A percentile compares a stretch with the other conserved stretches of the same genome.
Evolutionary conservation across 1,139 yeast species (phyloP).

Genomic region (Kurtzmaniella quercitrusa): DNA sequence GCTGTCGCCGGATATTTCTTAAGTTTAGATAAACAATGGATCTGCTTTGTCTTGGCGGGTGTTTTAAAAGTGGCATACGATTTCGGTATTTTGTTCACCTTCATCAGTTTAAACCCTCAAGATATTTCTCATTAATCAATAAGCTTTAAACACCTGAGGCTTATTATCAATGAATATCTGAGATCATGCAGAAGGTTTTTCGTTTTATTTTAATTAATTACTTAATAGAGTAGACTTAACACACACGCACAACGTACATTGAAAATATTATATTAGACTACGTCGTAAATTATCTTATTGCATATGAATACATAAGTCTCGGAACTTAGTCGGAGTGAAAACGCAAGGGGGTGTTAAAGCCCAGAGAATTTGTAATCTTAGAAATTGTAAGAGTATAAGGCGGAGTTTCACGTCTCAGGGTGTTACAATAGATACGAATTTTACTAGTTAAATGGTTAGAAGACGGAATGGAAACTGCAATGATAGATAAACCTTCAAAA

Average conservation of each 20-base stretch:
- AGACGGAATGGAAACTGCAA: neutral
- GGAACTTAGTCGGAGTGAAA: too few relatives aligned
- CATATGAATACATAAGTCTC: neutral
- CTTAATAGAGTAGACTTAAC: neutral
- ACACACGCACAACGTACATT: neutral
- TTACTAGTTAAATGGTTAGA: neutral
- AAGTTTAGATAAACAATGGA: constrained; percentile 31
- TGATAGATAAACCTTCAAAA: neutral
- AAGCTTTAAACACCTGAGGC: neutral
- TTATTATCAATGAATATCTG: too few relatives aligned
- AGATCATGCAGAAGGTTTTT: too few relatives aligned
- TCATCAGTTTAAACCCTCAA: constrained; percentile 26
- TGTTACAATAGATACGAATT: neutral
- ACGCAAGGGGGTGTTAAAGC: too few relatives aligned
- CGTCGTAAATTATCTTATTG: neutral
- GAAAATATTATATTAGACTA: neutral
- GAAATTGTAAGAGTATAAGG: neutral
- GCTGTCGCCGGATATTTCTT: constrained; percentile 33
- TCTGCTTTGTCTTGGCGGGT: constrained; percentile 37
- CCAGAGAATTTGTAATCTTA: too few relatives aligned
- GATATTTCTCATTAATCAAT: neutral
- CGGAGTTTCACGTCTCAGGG: constrained; percentile 1
- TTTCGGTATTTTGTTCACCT: constrained; percentile 33
- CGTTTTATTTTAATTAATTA: neutral
- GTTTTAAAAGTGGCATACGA: constrained; percentile 36